Percentiles rank a stretch among this genome's conserved stretches.
These are phyloP conservation scores for Rhodotorula sp. DNA, from an alignment of 1,284 basidiomycete species.

Conservation along the genomic window DNA sequence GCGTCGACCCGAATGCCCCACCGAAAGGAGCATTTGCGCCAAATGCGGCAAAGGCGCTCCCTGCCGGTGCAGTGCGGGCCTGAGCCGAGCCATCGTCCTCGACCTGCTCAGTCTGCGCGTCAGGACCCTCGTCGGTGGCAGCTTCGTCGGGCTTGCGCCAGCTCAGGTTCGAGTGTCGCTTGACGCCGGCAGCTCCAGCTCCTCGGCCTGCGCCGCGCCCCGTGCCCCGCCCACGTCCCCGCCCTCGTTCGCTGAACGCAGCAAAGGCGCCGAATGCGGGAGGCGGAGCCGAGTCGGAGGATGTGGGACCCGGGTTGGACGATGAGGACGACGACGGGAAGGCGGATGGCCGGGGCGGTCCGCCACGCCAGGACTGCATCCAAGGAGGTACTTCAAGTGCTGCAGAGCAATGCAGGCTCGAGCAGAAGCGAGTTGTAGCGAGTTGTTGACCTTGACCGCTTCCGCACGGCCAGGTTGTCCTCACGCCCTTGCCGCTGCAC, in stretches of 20 bases:
- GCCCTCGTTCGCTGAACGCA: not conserved
- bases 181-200: conserved; percentile 1
- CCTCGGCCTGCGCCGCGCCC: not conserved
- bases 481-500: too few relatives aligned
- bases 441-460: too few relatives aligned
- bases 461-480: too few relatives aligned
- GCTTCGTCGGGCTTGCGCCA: conserved; percentile 13
- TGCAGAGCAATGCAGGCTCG: too few relatives aligned
- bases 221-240: not conserved
- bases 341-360: not conserved
- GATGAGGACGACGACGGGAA: not conserved
- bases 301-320: not conserved
- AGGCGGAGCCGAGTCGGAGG: not conserved
- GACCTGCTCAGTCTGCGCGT: not conserved
- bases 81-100: not conserved
- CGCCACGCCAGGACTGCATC: not conserved
- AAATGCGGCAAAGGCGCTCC: conserved; percentile 18
- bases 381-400: not conserved
- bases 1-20: conserved; percentile 5
- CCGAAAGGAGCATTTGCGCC: not conserved
- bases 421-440: too few relatives aligned
- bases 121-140: too few relatives aligned
- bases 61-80: not conserved
- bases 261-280: too few relatives aligned
- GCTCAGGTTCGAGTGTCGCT: conserved; percentile 13